Base-by-base conservation (phyloP, 345 rosid species). In the Eucalyptus rudis region DNA sequence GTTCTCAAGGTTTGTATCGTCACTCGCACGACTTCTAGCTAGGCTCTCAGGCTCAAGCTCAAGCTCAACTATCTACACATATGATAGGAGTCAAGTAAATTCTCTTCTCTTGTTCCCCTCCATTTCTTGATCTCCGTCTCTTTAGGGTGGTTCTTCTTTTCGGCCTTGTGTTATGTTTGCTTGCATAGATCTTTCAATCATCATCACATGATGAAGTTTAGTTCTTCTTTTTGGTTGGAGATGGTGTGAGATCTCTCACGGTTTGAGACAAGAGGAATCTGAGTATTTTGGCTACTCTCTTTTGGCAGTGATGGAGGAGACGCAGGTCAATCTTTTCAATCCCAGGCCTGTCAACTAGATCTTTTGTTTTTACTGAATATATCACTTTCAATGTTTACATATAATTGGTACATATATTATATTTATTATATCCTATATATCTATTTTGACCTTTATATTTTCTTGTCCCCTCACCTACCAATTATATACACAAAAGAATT, bases 1-100 rank as follows among this genome's bases (percentile, higher is more conserved):
- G 90, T 56, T 88, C 88, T 7, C 90, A 86, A 22, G 71, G 86
- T 43, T 91, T 93, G 92, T 96, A 94, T 90, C 96, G 93, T 90
- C 98, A 96, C 90, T 93, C 96, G 87, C 97, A 95, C 86, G 95
- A 97, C 79, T 95, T 90, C 92, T 96, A 96, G 95, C 90, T 89
- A 47, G 11, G 49, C 14, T n/a, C 31, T 66, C 79, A 66, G 22
- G 43, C 83, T 36, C 83, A 76, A 20, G 83, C 83, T 76, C 81
- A 68, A 17, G 81, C 45, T 71, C 80, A 87, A 87, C 33, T 66
- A 45, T 27, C 49, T 49, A 49, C 54, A 14, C 50, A 68, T 45
- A 29, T 45, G 14, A 56, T 87, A 79, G 54, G 56, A 45, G 88
- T 85, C 31, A 47, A 85, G 58, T 85, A 49, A 85, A 85, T 85